Base-by-base conservation (phyloP, 1,139 yeast genomes). In the Geotrichum restrictum region DNA sequence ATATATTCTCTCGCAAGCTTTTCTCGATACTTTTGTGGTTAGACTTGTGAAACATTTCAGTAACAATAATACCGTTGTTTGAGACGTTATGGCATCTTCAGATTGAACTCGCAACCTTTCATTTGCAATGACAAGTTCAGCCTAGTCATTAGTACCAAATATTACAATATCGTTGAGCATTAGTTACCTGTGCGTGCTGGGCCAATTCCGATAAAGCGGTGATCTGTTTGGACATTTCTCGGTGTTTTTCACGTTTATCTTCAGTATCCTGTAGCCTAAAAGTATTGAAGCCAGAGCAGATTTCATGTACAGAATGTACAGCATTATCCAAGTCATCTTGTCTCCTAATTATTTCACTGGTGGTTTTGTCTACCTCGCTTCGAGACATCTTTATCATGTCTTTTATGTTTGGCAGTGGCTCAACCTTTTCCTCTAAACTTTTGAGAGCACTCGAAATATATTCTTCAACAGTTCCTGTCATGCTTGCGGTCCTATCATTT, bases 221-320 rank as follows among this genome's bases (percentile, higher is more conserved):
- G 8, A 51, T 31, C 29, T 46, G 53, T 37, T 42, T 51, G 1
- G 47, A 41, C 48, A 51, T 40, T 41, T 51, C 53, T 29, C 53
- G 45, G 7, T 41, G 31, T 13, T 51, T 49, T 27, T 51, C 53
- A 18, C 53, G 45, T 36, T 45, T 51, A 27, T 51, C 53, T 19
- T 51, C 50, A 3, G 47, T 19, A 14, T 51, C 53, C 29, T 41
- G 39, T n/a, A 45, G 16, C 36, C 45, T 40, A 18, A 45, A 24
- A 4, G 50, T 40, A 27, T 51, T 51, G 13, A 51, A 19, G 22
- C 41, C 41, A 14, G 48, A 24, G 45, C 53, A 51, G 3, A 51
- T 36, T 3, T 51, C 50, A 13, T 36, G 33, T 13, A 51, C 11
- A 27, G 45, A 27, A 13, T 41, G 47, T 8, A 51, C 42, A 19